Percentiles rank a stretch among this genome's conserved stretches.
These are phyloP conservation scores for Scenedesmus sp. DNA, from an alignment of 163 green algal genomes.

Conservation along the genomic window DNA sequence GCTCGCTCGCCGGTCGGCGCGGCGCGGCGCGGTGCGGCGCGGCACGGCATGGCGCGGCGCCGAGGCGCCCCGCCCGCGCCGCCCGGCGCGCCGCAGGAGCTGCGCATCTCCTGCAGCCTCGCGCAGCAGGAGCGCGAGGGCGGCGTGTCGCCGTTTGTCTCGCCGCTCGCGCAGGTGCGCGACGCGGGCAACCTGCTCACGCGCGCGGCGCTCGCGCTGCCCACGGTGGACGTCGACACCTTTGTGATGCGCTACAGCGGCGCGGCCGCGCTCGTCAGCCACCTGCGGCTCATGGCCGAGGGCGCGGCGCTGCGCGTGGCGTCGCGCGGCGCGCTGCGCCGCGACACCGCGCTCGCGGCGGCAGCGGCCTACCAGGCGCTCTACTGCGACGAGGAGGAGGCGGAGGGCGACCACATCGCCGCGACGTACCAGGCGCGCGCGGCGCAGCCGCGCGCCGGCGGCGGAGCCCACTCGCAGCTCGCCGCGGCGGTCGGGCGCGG, in stretches of 20 bases:
- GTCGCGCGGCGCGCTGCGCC: slow-evolving; percentile 36
- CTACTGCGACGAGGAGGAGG: slow-evolving; percentile 58
- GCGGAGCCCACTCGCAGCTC: background rate
- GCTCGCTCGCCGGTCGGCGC: no score
- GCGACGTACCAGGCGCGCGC: slow-evolving; percentile 73
- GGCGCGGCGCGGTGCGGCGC: no score
- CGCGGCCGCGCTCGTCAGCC: slow-evolving; percentile 11
- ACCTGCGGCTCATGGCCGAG: slow-evolving; percentile 74
- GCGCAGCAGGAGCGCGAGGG: slow-evolving; percentile 89
- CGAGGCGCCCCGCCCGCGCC: background rate
- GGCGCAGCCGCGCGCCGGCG: background rate
- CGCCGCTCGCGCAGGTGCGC: slow-evolving; percentile 87
- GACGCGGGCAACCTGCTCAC: slow-evolving; percentile 95
- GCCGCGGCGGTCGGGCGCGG: background rate
- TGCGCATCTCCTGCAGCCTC: slow-evolving; percentile 84
- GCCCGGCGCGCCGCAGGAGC: slow-evolving; percentile 65
- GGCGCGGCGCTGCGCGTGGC: slow-evolving; percentile 59
- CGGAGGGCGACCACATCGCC: slow-evolving; percentile 53
- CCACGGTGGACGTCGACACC: slow-evolving; percentile 92
- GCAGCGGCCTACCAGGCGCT: slow-evolving; percentile 71
- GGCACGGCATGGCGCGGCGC: no score
- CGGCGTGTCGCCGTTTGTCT: slow-evolving; percentile 86
- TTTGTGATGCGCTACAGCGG: slow-evolving; percentile 81
- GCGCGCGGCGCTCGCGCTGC: slow-evolving; percentile 84
- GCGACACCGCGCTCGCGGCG: slow-evolving; percentile 71